These are phyloP conservation scores for Aegle marmelos DNA, from an alignment of 345 rosid species.

Conservation along the genomic window DNA sequence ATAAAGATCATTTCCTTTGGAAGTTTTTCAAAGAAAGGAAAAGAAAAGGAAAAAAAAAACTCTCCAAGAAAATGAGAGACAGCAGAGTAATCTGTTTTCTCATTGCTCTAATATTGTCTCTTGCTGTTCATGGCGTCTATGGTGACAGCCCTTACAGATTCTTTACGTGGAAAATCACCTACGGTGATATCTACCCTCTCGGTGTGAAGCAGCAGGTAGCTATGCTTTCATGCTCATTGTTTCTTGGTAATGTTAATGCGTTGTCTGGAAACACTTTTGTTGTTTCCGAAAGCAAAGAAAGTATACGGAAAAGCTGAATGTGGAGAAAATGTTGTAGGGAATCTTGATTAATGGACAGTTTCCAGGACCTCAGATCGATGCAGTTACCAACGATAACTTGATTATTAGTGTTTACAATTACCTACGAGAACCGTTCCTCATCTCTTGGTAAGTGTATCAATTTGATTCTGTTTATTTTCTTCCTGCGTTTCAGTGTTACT, in stretches of 20 bases:
- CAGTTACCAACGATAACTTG: conserved; percentile 60
- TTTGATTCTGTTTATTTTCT: background rate
- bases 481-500: background rate
- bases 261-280: background rate
- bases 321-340: conserved; percentile 43
- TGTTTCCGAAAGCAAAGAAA: background rate
- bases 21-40: background rate
- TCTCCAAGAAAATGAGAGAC: conserved; percentile 30
- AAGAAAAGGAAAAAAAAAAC: conserved; percentile 1
- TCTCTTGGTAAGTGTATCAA: conserved; percentile 42
- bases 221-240: background rate
- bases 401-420: conserved; percentile 65
- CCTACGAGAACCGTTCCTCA: conserved; percentile 60
- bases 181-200: conserved; percentile 88
- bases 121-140: conserved; percentile 46
- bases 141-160: conserved; percentile 81
- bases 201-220: conserved; percentile 86
- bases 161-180: conserved; percentile 82
- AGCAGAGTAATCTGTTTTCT: conserved; percentile 27
- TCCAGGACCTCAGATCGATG: conserved; percentile 77
- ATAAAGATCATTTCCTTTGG: background rate
- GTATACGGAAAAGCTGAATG: background rate
- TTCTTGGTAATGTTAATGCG: background rate
- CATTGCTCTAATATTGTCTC: conserved; percentile 37
- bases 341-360: conserved; percentile 74